These are phyloP conservation scores for Gracilaria gracilis DNA, from an alignment of 23 red algal species.

Conservation along the genomic window DNA sequence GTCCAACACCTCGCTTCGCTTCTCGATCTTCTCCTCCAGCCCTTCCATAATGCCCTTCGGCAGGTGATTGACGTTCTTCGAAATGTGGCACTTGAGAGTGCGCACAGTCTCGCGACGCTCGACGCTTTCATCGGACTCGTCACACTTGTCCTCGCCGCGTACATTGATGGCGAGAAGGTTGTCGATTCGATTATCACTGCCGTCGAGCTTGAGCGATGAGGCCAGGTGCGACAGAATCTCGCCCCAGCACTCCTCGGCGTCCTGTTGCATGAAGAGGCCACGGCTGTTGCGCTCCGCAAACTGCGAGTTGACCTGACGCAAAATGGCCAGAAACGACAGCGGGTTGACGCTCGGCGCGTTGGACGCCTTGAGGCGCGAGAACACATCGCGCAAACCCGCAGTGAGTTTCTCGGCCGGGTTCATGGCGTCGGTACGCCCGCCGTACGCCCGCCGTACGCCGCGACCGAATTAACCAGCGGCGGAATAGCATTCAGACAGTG, in stretches of 20 bases:
- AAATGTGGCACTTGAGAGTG: conserved; percentile 92
- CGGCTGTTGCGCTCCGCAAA: conserved; percentile 81
- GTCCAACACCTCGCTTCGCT: conserved; percentile 56
- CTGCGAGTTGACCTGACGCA: conserved; percentile 88
- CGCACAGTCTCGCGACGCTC: conserved; percentile 62
- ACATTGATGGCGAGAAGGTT: conserved; percentile 80
- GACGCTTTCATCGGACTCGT: conserved; percentile 63
- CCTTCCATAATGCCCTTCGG: conserved; percentile 83
- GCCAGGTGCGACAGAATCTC: conserved; percentile 71
- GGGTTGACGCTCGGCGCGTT: conserved; percentile 65
- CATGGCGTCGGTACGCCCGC: conserved; percentile 42
- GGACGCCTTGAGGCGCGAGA: conserved; percentile 31
- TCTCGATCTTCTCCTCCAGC: conserved; percentile 89
- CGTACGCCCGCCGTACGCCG: no score
- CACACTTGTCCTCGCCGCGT: conserved; percentile 75
- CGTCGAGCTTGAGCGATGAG: conserved; percentile 15
- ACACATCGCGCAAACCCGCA: conserved; percentile 55
- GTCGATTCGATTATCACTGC: conserved; percentile 69
- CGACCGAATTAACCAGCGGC: conserved; percentile 61
- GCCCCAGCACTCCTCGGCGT: conserved; percentile 97
- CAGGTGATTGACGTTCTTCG: conserved; percentile 78
- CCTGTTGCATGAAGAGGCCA: conserved; percentile 93
- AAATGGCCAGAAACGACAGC: conserved; percentile 53
- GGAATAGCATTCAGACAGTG: conserved; percentile 80
- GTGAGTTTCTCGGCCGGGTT: conserved; percentile 62